Base-by-base conservation (phyloP, 352 stramenopile genomes). In the Phytophthora rubi region DNA sequence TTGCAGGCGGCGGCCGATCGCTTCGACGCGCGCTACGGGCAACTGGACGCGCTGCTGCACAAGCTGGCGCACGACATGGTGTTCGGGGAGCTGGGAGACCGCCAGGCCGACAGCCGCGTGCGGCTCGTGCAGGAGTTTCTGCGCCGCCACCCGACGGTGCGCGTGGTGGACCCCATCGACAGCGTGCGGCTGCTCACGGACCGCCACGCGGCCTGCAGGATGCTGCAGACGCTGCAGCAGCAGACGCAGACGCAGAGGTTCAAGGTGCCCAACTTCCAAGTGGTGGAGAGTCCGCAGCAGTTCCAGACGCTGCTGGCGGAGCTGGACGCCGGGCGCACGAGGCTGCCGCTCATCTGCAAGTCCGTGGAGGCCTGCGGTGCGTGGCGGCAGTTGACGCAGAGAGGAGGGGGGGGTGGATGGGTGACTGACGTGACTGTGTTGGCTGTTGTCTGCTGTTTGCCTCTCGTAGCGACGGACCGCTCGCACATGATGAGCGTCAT, bases 31-130 rank as follows among this genome's bases (percentile, higher is more conserved):
- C 70, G 68, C 48, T 85, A 86, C 61, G 83, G 85, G 15, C 71
- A 48, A 4, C 58, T 93, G 51, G 81, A 93, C 71, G 88, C 75
- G 21, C 39, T 95, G 58, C 77, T 95, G 59, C 88, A 95, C 77
- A 95, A 95, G 60, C 65, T 95, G 51, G 86, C 86, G 45, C 88
- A 95, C 62, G 88, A 95, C 39, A 92, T 95, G 86, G 85, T 95
- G 44, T 95, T 92, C 56, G 75, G 77, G 15, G 71, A 60, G 6
- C 71, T 91, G 32, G 86, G 85, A 5, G 83, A 95, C 61, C 53
- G 52, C 0, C 56, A 66, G 0, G 86, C 88, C 3, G 64, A 61
- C 9, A 69, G 65, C 42, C 81, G 86, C 6, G 76, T 94, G 59
- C 44, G 70, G 35, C 39, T 94, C 45, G 82, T 95, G 74, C 71